A percentile compares a stretch with the other conserved stretches of the same genome.
phyloP scores from a whole-genome alignment of 768 basidiomycete genomes.

The Trametes punicea region DNA sequence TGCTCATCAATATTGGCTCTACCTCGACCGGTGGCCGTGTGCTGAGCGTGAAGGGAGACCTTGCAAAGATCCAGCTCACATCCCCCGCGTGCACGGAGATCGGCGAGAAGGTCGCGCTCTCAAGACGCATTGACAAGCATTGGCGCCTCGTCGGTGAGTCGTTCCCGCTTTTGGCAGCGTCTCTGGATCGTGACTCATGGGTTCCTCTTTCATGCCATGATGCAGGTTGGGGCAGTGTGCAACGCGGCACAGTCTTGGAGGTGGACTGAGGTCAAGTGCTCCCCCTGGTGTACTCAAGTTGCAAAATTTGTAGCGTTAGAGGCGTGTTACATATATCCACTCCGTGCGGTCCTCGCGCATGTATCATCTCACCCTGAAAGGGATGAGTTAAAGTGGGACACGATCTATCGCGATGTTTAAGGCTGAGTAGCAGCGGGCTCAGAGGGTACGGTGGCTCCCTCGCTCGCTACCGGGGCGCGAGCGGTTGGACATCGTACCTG shows the following conservation, averaged over 20 bases:
- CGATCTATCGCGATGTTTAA: no score
- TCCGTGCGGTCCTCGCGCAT: conserved; percentile 9
- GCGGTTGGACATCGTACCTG: no score
- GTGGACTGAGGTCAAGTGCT: conserved; percentile 46
- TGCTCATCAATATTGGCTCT: conserved; percentile 97
- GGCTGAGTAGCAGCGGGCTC: no score
- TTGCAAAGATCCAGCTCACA: conserved; percentile 92
- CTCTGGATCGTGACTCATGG: conserved; percentile 1
- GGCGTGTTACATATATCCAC: conserved; percentile 18
- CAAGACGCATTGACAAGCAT: conserved; percentile 94
- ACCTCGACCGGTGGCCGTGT: conserved; percentile 97
- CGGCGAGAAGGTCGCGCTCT: conserved; percentile 96
- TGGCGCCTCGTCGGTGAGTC: conserved; percentile 92
- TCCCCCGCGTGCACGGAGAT: conserved; percentile 95
- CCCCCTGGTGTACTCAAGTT: conserved; percentile 3
- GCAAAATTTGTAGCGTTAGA: conserved; percentile 27
- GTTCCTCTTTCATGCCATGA: background rate
- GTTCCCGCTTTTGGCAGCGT: background rate
- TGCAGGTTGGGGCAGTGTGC: conserved; percentile 73
- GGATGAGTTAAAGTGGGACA: background rate
- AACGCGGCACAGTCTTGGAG: conserved; percentile 79
- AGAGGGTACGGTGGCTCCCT: no score
- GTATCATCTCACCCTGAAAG: background rate
- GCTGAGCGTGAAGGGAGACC: conserved; percentile 88
- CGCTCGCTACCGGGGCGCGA: no score